Conservation (phyloP, 2,329 filamentous ascomycete species). For the Bertia moriformis region DNA sequence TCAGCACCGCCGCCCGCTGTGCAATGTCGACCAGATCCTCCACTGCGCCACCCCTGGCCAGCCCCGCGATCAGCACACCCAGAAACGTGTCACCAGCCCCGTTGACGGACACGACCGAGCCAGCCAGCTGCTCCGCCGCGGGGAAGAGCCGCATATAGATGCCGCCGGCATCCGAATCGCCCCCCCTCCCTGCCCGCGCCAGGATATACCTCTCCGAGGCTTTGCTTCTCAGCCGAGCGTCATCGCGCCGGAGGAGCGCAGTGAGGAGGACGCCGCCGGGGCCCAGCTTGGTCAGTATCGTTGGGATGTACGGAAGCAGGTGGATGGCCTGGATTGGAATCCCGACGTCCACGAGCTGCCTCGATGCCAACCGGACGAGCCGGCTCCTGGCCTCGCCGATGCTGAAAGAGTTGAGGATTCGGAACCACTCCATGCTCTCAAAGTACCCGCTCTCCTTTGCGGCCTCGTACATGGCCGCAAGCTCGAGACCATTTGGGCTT, state of each 20-base stretch:
- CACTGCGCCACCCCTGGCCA: constrained; percentile 39
- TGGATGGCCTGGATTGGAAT: constrained; percentile 73
- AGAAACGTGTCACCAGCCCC: constrained; percentile 89
- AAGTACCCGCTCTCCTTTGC: constrained; percentile 56
- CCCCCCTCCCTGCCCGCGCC: constrained; percentile 37
- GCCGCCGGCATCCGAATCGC: constrained; percentile 50
- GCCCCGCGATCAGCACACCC: constrained; percentile 66
- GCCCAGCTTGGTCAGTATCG: constrained; percentile 73
- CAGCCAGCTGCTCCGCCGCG: constrained; percentile 47
- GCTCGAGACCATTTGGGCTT: constrained; percentile 72
- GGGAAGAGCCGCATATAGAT: constrained; percentile 70
- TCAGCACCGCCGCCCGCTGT: constrained; percentile 67
- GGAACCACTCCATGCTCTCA: constrained; percentile 62
- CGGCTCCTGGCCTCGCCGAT: constrained; percentile 62
- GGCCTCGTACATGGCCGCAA: constrained; percentile 61
- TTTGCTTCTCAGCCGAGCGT: constrained; percentile 48
- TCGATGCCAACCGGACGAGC: constrained; percentile 54
- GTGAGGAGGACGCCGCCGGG: constrained; percentile 61
- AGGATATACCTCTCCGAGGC: constrained; percentile 59
- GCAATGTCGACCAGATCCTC: constrained; percentile 61
- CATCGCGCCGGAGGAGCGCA: constrained; percentile 50
- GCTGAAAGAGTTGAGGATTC: constrained; percentile 63
- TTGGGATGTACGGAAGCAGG: constrained; percentile 76
- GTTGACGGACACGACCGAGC: constrained; percentile 76
- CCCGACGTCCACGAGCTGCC: constrained; percentile 59